Base-by-base conservation (phyloP, 768 basidiomycete species). In the Podaxis sp. region DNA sequence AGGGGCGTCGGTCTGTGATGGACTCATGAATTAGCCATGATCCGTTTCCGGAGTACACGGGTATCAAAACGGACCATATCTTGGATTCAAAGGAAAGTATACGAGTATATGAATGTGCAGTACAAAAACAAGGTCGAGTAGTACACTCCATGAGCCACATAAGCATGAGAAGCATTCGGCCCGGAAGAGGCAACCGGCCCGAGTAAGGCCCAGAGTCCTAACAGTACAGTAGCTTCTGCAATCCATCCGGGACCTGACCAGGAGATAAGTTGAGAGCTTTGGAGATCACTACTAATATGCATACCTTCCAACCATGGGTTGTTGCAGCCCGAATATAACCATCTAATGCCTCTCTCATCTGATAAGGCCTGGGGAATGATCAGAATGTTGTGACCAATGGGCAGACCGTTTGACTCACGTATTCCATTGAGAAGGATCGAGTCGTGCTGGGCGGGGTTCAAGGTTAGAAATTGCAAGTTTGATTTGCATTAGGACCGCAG, bases 391-490 rank as follows among this genome's bases (percentile, higher is more conserved):
- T 7, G 36, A 7, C 52, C 22, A 61, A n/a, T 15, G 11, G 12
- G 39, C 19, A 52, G 5, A 48, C 19, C n/a, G 48, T n/a, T 9
- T 28, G 62, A 68, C 76, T 57, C 64, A 78, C 87, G 67, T 70
- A 52, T 83, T 68, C 84, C 86, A 89, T 64, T 82, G 74, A 2
- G 57, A 3, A 28, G 83, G 44, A 55, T 62, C 79, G 52, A 91
- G 74, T 42, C 87, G 78, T 2, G 87, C 88, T 13, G 87, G 88
- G 13, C 76, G 73, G 0, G 89, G 88, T 11, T 89, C 87, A 2
- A 85, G 75, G 65, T 87, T 88, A 0, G 86, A 89, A 30, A 90
- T 84, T 0, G 88, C 88, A 42, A 90, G 76, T 65, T 81, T 86
- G 66, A 91, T 89, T 71, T 90, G 87, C 63, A 89, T 75, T 5